Base-by-base conservation (phyloP, 2,329 filamentous ascomycete species). In the Colletotrichum lini region DNA sequence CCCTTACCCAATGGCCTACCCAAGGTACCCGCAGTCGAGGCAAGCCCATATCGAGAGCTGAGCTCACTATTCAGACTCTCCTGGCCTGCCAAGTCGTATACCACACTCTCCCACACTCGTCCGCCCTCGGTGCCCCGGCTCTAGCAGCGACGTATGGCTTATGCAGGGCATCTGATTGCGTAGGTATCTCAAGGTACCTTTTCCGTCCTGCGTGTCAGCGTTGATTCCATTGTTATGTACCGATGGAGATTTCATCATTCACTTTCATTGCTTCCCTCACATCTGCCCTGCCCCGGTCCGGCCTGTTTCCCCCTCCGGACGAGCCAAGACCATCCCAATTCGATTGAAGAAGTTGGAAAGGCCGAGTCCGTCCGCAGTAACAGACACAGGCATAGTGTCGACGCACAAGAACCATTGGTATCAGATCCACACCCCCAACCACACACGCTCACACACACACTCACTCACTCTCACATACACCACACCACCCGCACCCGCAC, bases 321-420 rank as follows among this genome's bases (percentile, higher is more conserved):
- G 35, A 56, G 57, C 65, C 50, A 67, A 67, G 65, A 44, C 49
- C 50, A 42, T 18, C 40, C 42, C 58, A 63, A 38, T 40, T 47
- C 58, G n/a, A 26, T 65, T 57, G 40, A 65, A 47, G 23, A 57
- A 38, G 18, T 45, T 47, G 26, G 15, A 47, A 54, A 69, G 66
- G n/a, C 56, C 67, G 40, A 67, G 63, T 69, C 69, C 58, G 47
- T 69, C 64, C 58, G 42, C 54, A 65, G 15, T 64, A 53, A 35
- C 35, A 54, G 12, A 21, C 49, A 35, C 18, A 13, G 15, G 10
- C 18, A 38, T 38, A 38, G 9, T 10, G 35, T 38, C 35, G 35
- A 44, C 49, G 16, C 49, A 45, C 35, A 47, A 45, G 56, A 56
- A 42, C 67, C 62, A 69, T 58, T 53, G 58, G 38, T 68, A 68